A percentile compares a stretch with the other conserved stretches of the same genome.
Conservation (phyloP, 495 filamentous ascomycete genomes). For the Darksidea phi region DNA sequence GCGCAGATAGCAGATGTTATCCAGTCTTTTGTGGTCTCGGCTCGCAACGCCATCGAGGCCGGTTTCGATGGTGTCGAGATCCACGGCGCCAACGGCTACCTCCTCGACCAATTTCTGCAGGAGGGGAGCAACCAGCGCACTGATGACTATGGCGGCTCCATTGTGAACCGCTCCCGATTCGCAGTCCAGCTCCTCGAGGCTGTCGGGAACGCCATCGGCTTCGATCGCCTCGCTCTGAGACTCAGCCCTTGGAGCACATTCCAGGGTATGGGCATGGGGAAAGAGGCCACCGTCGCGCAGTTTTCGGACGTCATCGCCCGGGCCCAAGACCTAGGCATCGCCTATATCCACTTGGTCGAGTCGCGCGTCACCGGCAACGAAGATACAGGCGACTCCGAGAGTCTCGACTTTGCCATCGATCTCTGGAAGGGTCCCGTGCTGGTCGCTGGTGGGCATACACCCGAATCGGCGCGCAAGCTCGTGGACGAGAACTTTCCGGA, state of each 20-base stretch:
- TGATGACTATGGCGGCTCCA: constrained; percentile 65
- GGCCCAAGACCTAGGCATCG: constrained; percentile 53
- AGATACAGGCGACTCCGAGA: constrained; percentile 47
- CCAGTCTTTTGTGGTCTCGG: background rate
- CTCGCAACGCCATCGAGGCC: constrained; percentile 41
- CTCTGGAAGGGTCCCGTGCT: constrained; percentile 57
- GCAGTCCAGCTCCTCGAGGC: constrained; percentile 59
- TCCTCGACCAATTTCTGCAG: constrained; percentile 70
- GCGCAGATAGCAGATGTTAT: constrained; percentile 7
- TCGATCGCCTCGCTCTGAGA: constrained; percentile 59
- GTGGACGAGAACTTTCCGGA: constrained; percentile 57
- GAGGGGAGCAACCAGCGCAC: constrained; percentile 61
- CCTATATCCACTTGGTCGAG: constrained; percentile 66
- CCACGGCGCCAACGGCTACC: constrained; percentile 69
- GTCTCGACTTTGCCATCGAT: constrained; percentile 55
- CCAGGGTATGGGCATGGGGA: constrained; percentile 52
- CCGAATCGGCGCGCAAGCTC: constrained; percentile 50
- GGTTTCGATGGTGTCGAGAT: constrained; percentile 77
- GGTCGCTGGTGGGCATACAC: constrained; percentile 59
- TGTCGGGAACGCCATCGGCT: constrained; percentile 61
- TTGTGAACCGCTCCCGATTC: constrained; percentile 67
- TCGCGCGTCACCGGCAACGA: constrained; percentile 50
- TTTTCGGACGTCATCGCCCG: constrained; percentile 56
- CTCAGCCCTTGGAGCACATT: constrained; percentile 63
- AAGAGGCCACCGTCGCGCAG: constrained; percentile 60